Evolutionary conservation across 1,284 basidiomycete genomes (phyloP).

Genomic region (Papiliotrema laurentii): DNA sequence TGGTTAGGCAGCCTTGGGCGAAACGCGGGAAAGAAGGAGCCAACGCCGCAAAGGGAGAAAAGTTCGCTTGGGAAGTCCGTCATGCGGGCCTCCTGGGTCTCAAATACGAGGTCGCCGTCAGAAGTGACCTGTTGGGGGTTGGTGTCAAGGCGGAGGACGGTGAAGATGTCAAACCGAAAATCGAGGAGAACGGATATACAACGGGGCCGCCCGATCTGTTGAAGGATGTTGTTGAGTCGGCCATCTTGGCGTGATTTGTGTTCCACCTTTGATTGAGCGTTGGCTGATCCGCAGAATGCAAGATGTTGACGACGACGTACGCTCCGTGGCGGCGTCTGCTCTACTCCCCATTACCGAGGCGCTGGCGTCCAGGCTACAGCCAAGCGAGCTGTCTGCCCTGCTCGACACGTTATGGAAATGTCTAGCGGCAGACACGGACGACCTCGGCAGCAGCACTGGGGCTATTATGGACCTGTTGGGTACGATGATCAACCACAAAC

Average conservation of each 20-base stretch:
- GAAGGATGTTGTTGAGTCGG: conserved; percentile 75
- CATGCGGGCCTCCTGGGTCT: conserved; percentile 95
- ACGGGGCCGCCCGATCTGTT: conserved; percentile 49
- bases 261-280: conserved; percentile 4
- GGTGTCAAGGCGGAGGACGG: conserved; percentile 11
- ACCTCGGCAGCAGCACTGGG: conserved; percentile 92
- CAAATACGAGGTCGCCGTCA: conserved; percentile 95
- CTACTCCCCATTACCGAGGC: conserved; percentile 78
- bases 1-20: conserved; percentile 81
- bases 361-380: conserved; percentile 69
- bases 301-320: conserved; percentile 94
- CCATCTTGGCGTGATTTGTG: conserved; percentile 75
- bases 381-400: conserved; percentile 63
- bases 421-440: conserved; percentile 89
- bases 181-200: conserved; percentile 1
- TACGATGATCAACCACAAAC: conserved; percentile 43
- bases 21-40: conserved; percentile 48
- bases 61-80: conserved; percentile 92
- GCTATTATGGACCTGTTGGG: conserved; percentile 95
- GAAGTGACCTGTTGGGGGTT: conserved; percentile 70
- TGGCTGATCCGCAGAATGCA: conserved; percentile 58
- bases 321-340: conserved; percentile 89
- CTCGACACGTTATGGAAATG: conserved; percentile 88
- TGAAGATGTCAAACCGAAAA: conserved; percentile 30
- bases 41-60: conserved; percentile 44